Conservation (phyloP, 2,329 filamentous ascomycete genomes). For the Ceratocystis diversiconidia region DNA sequence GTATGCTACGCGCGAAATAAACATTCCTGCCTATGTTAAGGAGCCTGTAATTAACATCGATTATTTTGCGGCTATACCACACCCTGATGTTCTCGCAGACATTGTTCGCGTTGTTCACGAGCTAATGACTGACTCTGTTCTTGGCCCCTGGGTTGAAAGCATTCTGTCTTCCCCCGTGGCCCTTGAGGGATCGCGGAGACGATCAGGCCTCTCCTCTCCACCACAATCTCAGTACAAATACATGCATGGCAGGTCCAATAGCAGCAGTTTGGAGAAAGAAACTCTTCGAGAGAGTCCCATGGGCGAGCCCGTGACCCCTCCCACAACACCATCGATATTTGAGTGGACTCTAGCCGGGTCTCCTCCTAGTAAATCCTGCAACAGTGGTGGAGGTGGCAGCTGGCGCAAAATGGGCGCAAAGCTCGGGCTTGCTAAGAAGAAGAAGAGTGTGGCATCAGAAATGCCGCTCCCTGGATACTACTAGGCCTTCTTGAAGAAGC, state of each 20-base stretch:
- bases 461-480: neutral
- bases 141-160: slow-evolving; percentile 62
- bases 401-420: slow-evolving; percentile 54
- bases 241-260: slow-evolving; percentile 4
- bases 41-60: slow-evolving; percentile 31
- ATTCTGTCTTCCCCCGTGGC: slow-evolving; percentile 28
- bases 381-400: slow-evolving; percentile 41
- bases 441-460: slow-evolving; percentile 9
- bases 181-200: slow-evolving; percentile 27
- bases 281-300: neutral
- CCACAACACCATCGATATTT: slow-evolving; percentile 53
- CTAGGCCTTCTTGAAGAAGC: neutral
- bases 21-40: slow-evolving; percentile 72
- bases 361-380: slow-evolving; percentile 40
- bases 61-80: slow-evolving; percentile 41
- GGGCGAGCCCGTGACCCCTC: slow-evolving; percentile 57
- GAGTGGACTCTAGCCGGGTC: slow-evolving; percentile 40
- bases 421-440: slow-evolving; percentile 32
- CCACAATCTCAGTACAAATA: slow-evolving; percentile 6
- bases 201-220: neutral
- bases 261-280: slow-evolving; percentile 4
- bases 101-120: slow-evolving; percentile 85
- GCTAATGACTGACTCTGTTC: slow-evolving; percentile 91
- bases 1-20: slow-evolving; percentile 75
- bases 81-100: slow-evolving; percentile 62